phyloP scores from a whole-genome alignment of 306 rosid genomes.

The Prunus kanzakura region DNA sequence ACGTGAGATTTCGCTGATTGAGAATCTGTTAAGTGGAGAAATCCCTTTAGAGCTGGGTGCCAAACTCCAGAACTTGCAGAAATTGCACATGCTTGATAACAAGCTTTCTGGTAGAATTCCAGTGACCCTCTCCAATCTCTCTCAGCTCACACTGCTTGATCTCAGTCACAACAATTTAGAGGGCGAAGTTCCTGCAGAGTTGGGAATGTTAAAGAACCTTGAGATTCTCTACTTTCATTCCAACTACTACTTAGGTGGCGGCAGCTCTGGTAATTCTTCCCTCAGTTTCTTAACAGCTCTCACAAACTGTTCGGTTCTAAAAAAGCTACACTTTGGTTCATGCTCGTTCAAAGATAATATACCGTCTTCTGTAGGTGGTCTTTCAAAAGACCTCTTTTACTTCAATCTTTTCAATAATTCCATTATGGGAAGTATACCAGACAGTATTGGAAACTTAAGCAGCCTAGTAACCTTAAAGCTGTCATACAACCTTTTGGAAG shows the following conservation, averaged over 20 bases:
- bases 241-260: slow-evolving; percentile 9
- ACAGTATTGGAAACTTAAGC: slow-evolving; percentile 27
- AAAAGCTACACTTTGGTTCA: slow-evolving; percentile 24
- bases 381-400: slow-evolving; percentile 27
- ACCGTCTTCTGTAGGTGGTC: slow-evolving; percentile 24
- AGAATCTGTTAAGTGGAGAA: slow-evolving; percentile 20
- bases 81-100: background rate
- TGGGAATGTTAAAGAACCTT: slow-evolving; percentile 23
- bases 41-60: slow-evolving; percentile 20
- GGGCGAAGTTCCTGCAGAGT: slow-evolving; percentile 24
- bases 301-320: slow-evolving; percentile 25
- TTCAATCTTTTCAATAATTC: slow-evolving; percentile 12
- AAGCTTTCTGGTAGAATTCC: slow-evolving; percentile 29
- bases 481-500: slow-evolving; percentile 11
- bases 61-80: slow-evolving; percentile 23
- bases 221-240: slow-evolving; percentile 28
- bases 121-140: slow-evolving; percentile 26
- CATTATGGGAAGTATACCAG: slow-evolving; percentile 22
- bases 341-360: slow-evolving; percentile 18
- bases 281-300: slow-evolving; percentile 25
- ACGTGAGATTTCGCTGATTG: slow-evolving; percentile 4
- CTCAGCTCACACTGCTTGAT: slow-evolving; percentile 30
- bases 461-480: slow-evolving; percentile 9
- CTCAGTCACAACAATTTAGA: slow-evolving; percentile 12
- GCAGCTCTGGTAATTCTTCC: slow-evolving; percentile 19